Evolutionary conservation across 23 red algal genomes (phyloP), one percentile per base, ranked within the genome.

Genomic region (Pyropia yezoensis): DNA sequence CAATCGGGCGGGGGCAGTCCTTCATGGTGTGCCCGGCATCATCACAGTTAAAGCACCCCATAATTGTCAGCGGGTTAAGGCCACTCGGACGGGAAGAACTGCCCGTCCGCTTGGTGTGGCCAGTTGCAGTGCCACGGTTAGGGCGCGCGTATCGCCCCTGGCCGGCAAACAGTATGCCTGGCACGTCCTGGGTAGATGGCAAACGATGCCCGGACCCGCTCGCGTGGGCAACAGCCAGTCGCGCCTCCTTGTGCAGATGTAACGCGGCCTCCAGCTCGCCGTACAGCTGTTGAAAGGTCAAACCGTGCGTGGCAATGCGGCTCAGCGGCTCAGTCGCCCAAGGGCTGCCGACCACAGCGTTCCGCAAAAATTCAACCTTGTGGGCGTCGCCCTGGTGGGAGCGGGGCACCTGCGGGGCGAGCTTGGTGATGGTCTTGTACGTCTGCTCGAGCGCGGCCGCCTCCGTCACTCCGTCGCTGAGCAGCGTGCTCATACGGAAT

Each of bases 11-110:
- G 21, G 47, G 45, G 51, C 69, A 74, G 50, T 74, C 26, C 24
- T 24, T 1, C 13, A 60, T 24, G 22, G 60, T 26, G 49, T 74
- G 52, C 0, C 12, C 26, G 21, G 47, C 22, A 59, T 74, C 69
- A 16, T 62, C 69, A 60, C 69, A 74, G 51, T 63, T 74, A 33
- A 74, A 74, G 33, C 69, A 74, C n/a, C n/a, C n/a, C n/a, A n/a
- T n/a, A n/a, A n/a, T n/a, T n/a, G n/a, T n/a, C n/a, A n/a, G n/a
- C n/a, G 27, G 33, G 17, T 17, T 14, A 14, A 9, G 20, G 47
- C 27, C 33, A 1, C 47, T 32, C 23, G 19, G 1, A 29, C 15
- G 53, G 14, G 16, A 32, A 24, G 18, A 33, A 23, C 1, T 23
- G 47, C 1, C 19, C 47, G 1, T 28, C 22, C 47, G 19, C 22